Evolutionary conservation across 2,329 filamentous ascomycete genomes (phyloP), one percentile per base, ranked within the genome.

Genomic region (Arthroderma sp.): DNA sequence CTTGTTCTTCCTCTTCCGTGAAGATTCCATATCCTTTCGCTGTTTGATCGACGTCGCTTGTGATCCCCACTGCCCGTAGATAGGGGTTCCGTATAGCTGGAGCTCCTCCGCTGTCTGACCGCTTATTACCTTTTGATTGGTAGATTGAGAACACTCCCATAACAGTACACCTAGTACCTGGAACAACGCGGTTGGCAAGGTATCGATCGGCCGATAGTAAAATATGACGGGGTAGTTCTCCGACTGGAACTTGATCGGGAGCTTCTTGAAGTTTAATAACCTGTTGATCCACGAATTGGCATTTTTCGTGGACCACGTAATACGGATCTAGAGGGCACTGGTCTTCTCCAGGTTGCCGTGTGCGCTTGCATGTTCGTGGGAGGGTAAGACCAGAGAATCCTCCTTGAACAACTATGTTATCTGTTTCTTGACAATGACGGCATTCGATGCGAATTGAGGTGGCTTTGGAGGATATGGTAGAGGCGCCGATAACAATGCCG

Each of bases 91-190:
- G 78, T 56, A 98, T 95, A 6, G 91, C 91, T 3, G 96, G 88
- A 1, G 91, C 91, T n/a, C 44, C 39, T 1, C 82, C 82, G 43
- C 80, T 81, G 1, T 75, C 78, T 11, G 74, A 77, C 54, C 82
- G 83, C 64, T 88, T 93, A 36, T 78, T 82, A 36, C 82, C 83
- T 64, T 96, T 96, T 55, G 82, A 83, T 63, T 95, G 86, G 64
- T 95, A 98, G 58, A 96, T 96, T 29, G 89, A 95, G 69, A 95
- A 98, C 31, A 98, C 86, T 15, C 91, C 91, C 77, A 91, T 96
- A 11, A 98, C 75, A 2, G 87, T 94, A 63, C 91, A 98, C 61
- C 89, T 77, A 42, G 89, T 93, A 29, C 91, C 91, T 4, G 91
- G 91, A 3, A 98, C 88, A 3, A 98, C 91, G 42, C 87, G 79